Evolutionary conservation across 2,329 filamentous ascomycete species (phyloP), one percentile per base, ranked within the genome.

Genomic region (Beauveria australis): DNA sequence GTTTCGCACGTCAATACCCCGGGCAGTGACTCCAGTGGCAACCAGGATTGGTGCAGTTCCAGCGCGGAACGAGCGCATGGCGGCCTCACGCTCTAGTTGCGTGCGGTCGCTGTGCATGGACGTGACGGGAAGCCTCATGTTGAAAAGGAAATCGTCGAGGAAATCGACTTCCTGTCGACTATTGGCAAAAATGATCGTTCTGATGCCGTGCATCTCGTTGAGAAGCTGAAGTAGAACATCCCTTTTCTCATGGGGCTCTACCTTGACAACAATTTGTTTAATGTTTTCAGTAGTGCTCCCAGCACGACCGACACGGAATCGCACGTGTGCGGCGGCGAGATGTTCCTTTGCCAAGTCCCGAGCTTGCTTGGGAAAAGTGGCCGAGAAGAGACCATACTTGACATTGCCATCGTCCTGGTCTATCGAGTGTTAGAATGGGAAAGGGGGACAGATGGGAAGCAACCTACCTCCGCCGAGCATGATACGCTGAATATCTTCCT

Each of bases 131-230:
- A 97, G 74, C 0, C 84, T 82, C 62, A 83, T 78, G 71, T 96
- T 93, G 78, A 85, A 97, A 0, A 97, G 73, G 64, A 84, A 95
- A 67, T 97, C 93, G 65, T 99, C 94, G 0, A 97, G 74, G 59
- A 89, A 84, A 68, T 99, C 94, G 0, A 89, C 92, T 49, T 82
- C 81, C 28, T 81, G 78, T 75, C 92, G 94, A 67, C 79, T 85
- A 74, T 96, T 97, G 71, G 92, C 91, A 69, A 99, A 99, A 65
- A 99, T 83, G 49, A 99, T 83, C 1, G 91, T 96, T 5, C 93
- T 87, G 1, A 85, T 83, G 0, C 92, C 89, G 0, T 84, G 80
- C 69, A 86, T 81, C 0, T 85, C 82, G 60, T 86, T 78, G 7
- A 99, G 78, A 0, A 96, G 78, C 62, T 92, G 88, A 19, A 87